Conservation (phyloP, 2,329 filamentous ascomycete genomes). For the Macrophomina pseudophaseolina region DNA sequence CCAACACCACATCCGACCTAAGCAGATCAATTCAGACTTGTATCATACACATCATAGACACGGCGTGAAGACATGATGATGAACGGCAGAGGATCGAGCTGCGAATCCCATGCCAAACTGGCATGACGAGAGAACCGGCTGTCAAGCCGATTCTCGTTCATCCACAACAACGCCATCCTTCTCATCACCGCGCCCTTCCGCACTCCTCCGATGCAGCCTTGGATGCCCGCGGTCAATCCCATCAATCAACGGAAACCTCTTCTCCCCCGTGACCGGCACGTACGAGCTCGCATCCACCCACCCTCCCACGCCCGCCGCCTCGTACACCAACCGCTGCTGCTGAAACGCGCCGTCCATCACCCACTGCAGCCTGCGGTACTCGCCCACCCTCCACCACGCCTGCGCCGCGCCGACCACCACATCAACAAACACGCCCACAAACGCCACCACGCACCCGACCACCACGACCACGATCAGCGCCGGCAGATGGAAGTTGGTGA, state of each 20-base stretch:
- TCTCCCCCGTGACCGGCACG: conserved; percentile 1
- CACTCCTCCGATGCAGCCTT: neutral
- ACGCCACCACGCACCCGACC: neutral
- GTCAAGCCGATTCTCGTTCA: too few species aligned
- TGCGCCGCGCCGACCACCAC: neutral
- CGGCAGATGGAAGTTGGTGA: neutral
- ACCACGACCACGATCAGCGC: neutral
- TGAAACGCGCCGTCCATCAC: neutral
- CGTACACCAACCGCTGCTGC: conserved; percentile 1
- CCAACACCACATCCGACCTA: too few species aligned
- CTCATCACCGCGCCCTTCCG: neutral
- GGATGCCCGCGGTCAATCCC: neutral
- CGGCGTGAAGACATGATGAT: too few species aligned
- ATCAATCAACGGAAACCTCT: conserved; percentile 1
- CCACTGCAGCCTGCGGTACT: neutral
- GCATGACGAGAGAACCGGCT: too few species aligned
- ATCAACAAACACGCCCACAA: neutral
- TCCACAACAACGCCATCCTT: too few species aligned
- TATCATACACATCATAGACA: too few species aligned
- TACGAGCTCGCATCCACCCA: neutral
- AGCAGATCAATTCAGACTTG: too few species aligned
- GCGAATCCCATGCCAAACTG: too few species aligned
- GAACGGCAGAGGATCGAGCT: too few species aligned
- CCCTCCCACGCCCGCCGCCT: neutral
- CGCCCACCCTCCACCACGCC: neutral